Evolutionary conservation across 805 yeast species (phyloP).

Genomic region (Saccharomycopsis schoenii): DNA sequence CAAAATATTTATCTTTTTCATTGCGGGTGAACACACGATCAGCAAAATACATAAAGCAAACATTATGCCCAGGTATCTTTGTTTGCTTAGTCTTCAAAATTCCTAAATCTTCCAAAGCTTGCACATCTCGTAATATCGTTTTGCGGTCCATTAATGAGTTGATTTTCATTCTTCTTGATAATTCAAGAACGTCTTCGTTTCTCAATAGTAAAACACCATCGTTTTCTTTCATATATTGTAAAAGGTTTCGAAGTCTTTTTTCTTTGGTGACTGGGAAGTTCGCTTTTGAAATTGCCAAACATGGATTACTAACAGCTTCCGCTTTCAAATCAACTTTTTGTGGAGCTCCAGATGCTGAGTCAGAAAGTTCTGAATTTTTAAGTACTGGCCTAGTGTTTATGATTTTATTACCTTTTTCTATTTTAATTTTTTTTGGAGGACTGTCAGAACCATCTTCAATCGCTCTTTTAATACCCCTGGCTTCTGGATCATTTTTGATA

Average conservation of each 20-base stretch:
- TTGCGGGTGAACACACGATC: neutral
- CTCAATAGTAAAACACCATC: conserved; percentile 2
- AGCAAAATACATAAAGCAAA: neutral
- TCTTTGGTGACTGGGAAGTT: conserved; percentile 4
- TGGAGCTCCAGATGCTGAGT: neutral
- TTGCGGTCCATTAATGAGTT: conserved; percentile 1
- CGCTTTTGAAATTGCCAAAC: neutral
- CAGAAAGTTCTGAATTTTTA: neutral
- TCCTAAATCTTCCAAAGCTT: neutral
- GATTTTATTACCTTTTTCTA: neutral
- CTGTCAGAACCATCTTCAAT: neutral
- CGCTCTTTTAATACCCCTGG: neutral
- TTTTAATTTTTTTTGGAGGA: neutral
- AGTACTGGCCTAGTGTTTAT: neutral
- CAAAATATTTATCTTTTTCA: neutral
- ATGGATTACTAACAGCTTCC: neutral
- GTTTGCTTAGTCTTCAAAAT: neutral
- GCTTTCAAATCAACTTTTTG: neutral
- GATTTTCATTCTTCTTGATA: neutral
- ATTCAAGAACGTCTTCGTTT: neutral
- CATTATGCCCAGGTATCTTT: neutral
- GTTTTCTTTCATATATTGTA: conserved; percentile 2
- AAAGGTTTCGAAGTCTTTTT: neutral
- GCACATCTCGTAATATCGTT: conserved; percentile 4
- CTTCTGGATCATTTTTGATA: neutral